Evolutionary conservation across 1,139 yeast species (phyloP).

Genomic region (Pichia sp.): DNA sequence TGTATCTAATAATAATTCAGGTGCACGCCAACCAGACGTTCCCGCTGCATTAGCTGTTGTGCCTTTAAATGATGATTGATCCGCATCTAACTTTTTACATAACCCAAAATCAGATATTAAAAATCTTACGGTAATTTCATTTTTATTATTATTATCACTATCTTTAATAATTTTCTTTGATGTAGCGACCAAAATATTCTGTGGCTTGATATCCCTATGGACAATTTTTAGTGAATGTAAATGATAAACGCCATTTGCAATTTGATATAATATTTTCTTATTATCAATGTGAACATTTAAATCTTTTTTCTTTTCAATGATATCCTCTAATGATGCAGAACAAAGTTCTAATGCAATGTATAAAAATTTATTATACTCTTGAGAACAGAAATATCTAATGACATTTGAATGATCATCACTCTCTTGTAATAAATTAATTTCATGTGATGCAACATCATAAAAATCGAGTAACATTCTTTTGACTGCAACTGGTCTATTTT

Average conservation of each 20-base stretch:
- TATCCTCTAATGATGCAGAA: conserved; percentile 81
- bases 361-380: conserved; percentile 76
- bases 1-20: conserved; percentile 59
- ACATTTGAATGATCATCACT: conserved; percentile 97
- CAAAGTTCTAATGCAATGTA: conserved; percentile 93
- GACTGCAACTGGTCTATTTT: conserved; percentile 90
- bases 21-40: conserved; percentile 98
- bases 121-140: conserved; percentile 47
- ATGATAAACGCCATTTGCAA: conserved; percentile 80
- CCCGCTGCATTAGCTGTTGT: conserved; percentile 94
- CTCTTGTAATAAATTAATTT: conserved; percentile 79
- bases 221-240: conserved; percentile 87
- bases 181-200: conserved; percentile 82
- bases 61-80: conserved; percentile 89
- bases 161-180: conserved; percentile 37
- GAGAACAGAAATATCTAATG: conserved; percentile 86
- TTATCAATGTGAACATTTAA: conserved; percentile 36
- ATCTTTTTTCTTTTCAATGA: conserved; percentile 52
- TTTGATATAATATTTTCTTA: conserved; percentile 61
- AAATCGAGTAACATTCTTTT: conserved; percentile 90
- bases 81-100: conserved; percentile 85
- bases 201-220: conserved; percentile 94
- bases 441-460: conserved; percentile 94
- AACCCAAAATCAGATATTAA: conserved; percentile 93
- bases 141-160: conserved; percentile 1